These are phyloP conservation scores for Kuraishia ogatae DNA, from an alignment of 805 yeast genomes.

Conservation along the genomic window DNA sequence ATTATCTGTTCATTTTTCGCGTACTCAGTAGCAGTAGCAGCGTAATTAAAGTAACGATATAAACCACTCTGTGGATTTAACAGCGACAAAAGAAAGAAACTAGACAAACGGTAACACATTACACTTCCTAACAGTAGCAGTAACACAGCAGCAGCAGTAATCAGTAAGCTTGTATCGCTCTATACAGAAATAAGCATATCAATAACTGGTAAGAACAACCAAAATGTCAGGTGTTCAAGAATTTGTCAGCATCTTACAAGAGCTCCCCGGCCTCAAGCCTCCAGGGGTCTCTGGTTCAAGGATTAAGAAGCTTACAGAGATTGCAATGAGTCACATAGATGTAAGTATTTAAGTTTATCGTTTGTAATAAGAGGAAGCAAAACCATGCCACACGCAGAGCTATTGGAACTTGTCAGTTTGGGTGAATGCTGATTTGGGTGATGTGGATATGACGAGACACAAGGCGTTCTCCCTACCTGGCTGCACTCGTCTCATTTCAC, in stretches of 20 bases:
- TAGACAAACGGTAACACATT: not conserved
- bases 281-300: conserved; percentile 96
- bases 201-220: not conserved
- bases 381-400: no score
- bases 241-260: conserved; percentile 39
- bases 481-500: no score
- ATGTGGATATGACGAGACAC: no score
- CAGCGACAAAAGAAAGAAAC: not conserved
- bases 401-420: no score
- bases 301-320: conserved; percentile 74
- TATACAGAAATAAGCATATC: no score
- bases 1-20: not conserved
- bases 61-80: not conserved
- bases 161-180: not conserved
- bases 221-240: conserved; percentile 21
- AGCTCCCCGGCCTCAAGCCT: conserved; percentile 53
- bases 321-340: conserved; percentile 62
- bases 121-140: not conserved
- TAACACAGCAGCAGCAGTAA: not conserved
- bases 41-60: not conserved
- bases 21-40: not conserved
- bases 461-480: no score
- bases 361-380: not conserved
- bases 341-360: conserved; percentile 12
- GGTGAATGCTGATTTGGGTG: no score